Percentiles rank a stretch among this genome's conserved stretches.
phyloP scores from a whole-genome alignment of 495 filamentous ascomycete genomes.

The Achaetomiella virescens region DNA sequence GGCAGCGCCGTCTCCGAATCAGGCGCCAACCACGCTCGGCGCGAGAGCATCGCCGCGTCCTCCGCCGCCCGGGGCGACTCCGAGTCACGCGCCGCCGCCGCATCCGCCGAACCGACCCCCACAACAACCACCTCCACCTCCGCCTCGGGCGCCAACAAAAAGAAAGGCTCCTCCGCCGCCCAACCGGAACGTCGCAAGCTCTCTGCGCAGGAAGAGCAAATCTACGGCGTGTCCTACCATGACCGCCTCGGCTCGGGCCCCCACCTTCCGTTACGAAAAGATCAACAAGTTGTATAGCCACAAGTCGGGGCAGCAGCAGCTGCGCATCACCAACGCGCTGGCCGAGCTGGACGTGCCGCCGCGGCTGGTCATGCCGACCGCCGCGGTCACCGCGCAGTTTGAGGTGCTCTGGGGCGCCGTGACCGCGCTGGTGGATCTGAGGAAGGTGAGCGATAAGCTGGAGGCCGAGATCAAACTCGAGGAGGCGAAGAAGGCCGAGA shows the following conservation, averaged over 20 bases:
- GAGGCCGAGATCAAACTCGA: slow-evolving; percentile 74
- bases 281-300: slow-evolving; percentile 75
- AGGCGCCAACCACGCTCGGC: slow-evolving; percentile 29
- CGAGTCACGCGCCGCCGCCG: slow-evolving; percentile 35
- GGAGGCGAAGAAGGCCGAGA: slow-evolving; percentile 56
- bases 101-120: slow-evolving; percentile 27
- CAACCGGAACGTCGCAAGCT: slow-evolving; percentile 59
- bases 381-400: slow-evolving; percentile 69
- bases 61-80: slow-evolving; percentile 41
- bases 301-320: slow-evolving; percentile 75
- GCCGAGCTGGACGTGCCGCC: slow-evolving; percentile 73
- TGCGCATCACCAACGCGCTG: slow-evolving; percentile 71
- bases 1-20: slow-evolving; percentile 30
- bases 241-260: slow-evolving; percentile 73
- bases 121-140: slow-evolving; percentile 20
- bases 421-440: slow-evolving; percentile 66
- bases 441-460: slow-evolving; percentile 80
- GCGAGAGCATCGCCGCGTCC: slow-evolving; percentile 47
- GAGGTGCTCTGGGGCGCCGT: slow-evolving; percentile 74
- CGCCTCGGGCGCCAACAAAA: slow-evolving; percentile 26
- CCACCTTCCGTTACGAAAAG: slow-evolving; percentile 73
- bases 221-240: slow-evolving; percentile 79
- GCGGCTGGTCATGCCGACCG: slow-evolving; percentile 79
- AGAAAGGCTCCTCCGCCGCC: slow-evolving; percentile 50
- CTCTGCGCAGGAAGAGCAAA: slow-evolving; percentile 62